Percentiles rank a stretch among this genome's conserved stretches.
Conservation (phyloP, 495 filamentous ascomycete genomes). For the Xylaria castorea region DNA sequence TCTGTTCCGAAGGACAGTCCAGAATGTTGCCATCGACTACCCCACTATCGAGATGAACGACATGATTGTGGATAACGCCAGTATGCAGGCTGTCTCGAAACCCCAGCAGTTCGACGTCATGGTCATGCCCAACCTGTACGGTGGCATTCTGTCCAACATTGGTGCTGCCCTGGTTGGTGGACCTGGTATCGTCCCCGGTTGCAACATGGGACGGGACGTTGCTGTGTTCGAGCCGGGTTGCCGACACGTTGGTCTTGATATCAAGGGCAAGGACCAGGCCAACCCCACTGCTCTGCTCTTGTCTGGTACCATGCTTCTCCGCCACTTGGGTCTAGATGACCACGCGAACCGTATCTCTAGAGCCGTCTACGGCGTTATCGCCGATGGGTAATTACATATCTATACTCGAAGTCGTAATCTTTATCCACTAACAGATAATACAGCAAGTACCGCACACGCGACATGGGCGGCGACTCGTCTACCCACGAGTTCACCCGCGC, state of each 20-base stretch:
- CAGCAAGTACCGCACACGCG: slow-evolving; percentile 83
- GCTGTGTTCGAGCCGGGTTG: slow-evolving; percentile 99
- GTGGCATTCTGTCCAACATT: slow-evolving; percentile 98
- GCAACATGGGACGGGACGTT: slow-evolving; percentile 98
- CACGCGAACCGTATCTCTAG: slow-evolving; percentile 98
- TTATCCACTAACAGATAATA: slow-evolving; percentile 41
- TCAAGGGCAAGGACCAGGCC: slow-evolving; percentile 98
- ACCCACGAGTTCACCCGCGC: slow-evolving; percentile 96
- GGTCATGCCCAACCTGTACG: slow-evolving; percentile 99
- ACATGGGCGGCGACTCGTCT: slow-evolving; percentile 90
- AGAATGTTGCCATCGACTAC: slow-evolving; percentile 89
- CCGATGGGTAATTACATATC: slow-evolving; percentile 76
- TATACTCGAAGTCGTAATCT: neutral
- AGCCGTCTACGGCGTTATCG: slow-evolving; percentile 95
- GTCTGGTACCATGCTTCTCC: slow-evolving; percentile 93
- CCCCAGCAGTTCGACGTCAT: slow-evolving; percentile 99
- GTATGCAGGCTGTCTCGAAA: slow-evolving; percentile 94
- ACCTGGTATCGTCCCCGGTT: slow-evolving; percentile 94
- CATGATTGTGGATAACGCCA: slow-evolving; percentile 99
- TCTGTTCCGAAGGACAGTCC: slow-evolving; percentile 97
- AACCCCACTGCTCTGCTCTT: slow-evolving; percentile 97
- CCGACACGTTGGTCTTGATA: slow-evolving; percentile 97
- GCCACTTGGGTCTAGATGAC: slow-evolving; percentile 94
- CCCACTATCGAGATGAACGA: slow-evolving; percentile 93
- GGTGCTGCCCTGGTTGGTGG: slow-evolving; percentile 98